These are phyloP conservation scores for Arthrobotrys conoides DNA, from an alignment of 2,329 filamentous ascomycete genomes.

Conservation along the genomic window DNA sequence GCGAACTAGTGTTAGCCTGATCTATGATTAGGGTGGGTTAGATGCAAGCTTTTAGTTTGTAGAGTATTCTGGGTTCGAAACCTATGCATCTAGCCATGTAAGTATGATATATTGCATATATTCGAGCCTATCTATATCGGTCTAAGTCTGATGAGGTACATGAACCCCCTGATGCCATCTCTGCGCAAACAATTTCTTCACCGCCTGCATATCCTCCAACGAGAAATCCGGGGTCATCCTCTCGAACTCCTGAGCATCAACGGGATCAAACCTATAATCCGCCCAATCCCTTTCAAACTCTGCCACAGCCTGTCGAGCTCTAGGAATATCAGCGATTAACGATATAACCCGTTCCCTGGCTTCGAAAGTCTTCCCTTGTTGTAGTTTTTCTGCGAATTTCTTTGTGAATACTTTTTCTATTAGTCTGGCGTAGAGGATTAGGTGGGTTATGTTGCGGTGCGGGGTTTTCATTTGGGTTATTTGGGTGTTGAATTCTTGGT, in stretches of 20 bases:
- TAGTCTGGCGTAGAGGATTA: conserved; percentile 1
- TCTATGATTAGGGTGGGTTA: too few relatives aligned
- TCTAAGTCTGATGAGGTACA: too few relatives aligned
- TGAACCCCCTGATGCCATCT: neutral
- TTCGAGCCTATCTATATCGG: too few relatives aligned
- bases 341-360: neutral
- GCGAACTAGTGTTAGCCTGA: too few relatives aligned
- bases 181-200: conserved; percentile 5
- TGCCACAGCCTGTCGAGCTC: neutral
- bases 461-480: neutral
- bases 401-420: neutral
- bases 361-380: neutral
- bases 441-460: neutral
- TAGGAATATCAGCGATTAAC: neutral
- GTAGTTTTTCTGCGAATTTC: neutral
- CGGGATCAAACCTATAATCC: neutral
- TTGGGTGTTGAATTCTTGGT: neutral
- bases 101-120: too few relatives aligned
- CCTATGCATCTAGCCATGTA: too few relatives aligned
- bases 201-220: neutral
- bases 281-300: neutral
- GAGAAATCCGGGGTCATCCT: conserved; percentile 25
- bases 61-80: too few relatives aligned
- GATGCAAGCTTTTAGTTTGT: too few relatives aligned
- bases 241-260: neutral